These are phyloP conservation scores for Penicillium argentinense DNA, from an alignment of 495 filamentous ascomycete species.

Conservation along the genomic window DNA sequence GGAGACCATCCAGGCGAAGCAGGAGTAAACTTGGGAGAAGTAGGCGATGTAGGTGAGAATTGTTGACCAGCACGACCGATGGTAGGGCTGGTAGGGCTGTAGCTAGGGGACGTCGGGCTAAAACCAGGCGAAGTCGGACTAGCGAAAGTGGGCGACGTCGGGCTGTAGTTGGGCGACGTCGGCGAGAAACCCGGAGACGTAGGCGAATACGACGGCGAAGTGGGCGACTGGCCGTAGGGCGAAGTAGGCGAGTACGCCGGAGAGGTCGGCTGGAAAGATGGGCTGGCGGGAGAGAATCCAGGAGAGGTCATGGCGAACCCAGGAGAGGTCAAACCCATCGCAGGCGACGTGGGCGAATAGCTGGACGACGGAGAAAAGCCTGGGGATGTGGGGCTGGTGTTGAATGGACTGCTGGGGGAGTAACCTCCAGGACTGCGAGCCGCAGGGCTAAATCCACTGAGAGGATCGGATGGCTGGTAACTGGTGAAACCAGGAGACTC, in stretches of 20 bases:
- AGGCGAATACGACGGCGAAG: constrained; percentile 74
- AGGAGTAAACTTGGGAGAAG: no score
- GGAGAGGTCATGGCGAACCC: constrained; percentile 49
- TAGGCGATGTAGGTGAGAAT: no score
- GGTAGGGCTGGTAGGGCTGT: constrained; percentile 68
- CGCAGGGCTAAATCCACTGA: constrained; percentile 47
- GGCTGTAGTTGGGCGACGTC: constrained; percentile 63
- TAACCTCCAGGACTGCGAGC: constrained; percentile 58
- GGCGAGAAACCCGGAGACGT: constrained; percentile 84
- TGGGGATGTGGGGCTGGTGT: constrained; percentile 73
- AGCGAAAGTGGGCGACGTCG: constrained; percentile 63
- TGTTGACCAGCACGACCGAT: constrained; percentile 46
- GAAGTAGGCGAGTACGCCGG: constrained; percentile 86
- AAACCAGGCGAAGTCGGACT: constrained; percentile 62
- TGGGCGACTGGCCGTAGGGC: constrained; percentile 67
- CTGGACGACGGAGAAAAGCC: constrained; percentile 74
- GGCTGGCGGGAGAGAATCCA: constrained; percentile 65
- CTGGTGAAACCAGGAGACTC: constrained; percentile 73
- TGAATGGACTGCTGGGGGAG: constrained; percentile 75
- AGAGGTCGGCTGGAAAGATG: constrained; percentile 69
- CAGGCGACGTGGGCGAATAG: constrained; percentile 64
- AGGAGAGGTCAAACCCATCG: constrained; percentile 58
- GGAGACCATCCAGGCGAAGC: constrained; percentile 71
- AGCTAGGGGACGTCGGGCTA: constrained; percentile 60
- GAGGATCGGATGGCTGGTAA: constrained; percentile 53